Percentiles rank a stretch among this genome's conserved stretches.
phyloP scores from a whole-genome alignment of 2,329 filamentous ascomycete species.

The Xylaria sp. region DNA sequence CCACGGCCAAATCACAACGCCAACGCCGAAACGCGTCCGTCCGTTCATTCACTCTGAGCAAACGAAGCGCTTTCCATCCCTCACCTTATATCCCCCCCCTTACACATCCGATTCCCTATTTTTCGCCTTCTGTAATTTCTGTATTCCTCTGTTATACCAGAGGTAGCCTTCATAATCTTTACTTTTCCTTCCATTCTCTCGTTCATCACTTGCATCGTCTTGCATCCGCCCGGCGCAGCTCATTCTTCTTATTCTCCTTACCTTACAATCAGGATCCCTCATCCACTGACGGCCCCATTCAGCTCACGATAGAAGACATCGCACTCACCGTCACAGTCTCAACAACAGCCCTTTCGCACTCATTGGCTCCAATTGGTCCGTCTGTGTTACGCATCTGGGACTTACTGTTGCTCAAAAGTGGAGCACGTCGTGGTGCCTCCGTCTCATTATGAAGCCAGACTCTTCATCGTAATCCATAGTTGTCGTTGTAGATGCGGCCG shows the following conservation, averaged over 20 bases:
- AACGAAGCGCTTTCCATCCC: conserved; percentile 14
- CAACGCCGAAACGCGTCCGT: conserved; percentile 38
- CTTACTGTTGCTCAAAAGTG: conserved; percentile 11
- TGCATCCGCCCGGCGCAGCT: neutral
- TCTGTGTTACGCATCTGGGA: neutral
- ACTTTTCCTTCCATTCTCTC: neutral
- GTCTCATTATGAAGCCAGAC: conserved; percentile 41
- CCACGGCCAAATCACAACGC: conserved; percentile 28
- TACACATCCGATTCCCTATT: neutral
- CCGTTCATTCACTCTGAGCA: conserved; percentile 26
- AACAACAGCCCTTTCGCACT: neutral
- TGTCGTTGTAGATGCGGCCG: conserved; percentile 38
- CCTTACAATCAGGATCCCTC: neutral
- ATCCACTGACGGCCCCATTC: neutral
- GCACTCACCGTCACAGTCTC: conserved; percentile 14
- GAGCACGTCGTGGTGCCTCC: conserved; percentile 19
- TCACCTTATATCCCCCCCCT: conserved; percentile 1
- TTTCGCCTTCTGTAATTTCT: conserved; percentile 13
- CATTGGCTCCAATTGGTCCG: conserved; percentile 6
- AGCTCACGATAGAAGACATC: conserved; percentile 13
- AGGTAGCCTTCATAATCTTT: conserved; percentile 14
- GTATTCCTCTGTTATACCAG: neutral
- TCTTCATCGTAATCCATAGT: conserved; percentile 43
- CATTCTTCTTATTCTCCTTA: conserved; percentile 3
- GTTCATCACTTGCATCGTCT: conserved; percentile 2